Conservation (phyloP, 495 filamentous ascomycete species). For the Rusavskia elegans region DNA sequence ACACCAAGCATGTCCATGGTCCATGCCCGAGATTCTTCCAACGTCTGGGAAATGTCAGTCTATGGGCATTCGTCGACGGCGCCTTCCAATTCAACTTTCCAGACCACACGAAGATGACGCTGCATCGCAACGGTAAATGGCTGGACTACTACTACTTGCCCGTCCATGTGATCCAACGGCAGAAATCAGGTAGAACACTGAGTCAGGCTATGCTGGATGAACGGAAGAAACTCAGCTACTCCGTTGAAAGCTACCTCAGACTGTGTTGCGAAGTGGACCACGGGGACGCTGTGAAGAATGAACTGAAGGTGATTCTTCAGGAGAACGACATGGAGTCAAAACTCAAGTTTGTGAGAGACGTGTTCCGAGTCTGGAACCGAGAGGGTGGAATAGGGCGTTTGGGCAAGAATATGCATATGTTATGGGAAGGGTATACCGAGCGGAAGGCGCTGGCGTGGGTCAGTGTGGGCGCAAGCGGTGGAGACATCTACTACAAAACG, state of each 20-base stretch:
- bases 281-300: conserved; percentile 30
- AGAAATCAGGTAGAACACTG: conserved; percentile 46
- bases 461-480: conserved; percentile 60
- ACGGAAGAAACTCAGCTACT: conserved; percentile 44
- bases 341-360: conserved; percentile 53
- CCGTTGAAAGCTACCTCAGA: conserved; percentile 30
- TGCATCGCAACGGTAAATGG: conserved; percentile 59
- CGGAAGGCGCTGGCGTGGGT: conserved; percentile 64
- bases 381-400: conserved; percentile 50
- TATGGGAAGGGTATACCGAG: conserved; percentile 55
- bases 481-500: conserved; percentile 28
- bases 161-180: conserved; percentile 44
- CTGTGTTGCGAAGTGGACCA: conserved; percentile 12
- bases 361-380: conserved; percentile 56
- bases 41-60: conserved; percentile 68
- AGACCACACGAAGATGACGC: conserved; percentile 85
- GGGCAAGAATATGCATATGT: conserved; percentile 34
- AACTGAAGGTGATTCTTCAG: conserved; percentile 44
- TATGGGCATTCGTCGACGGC: conserved; percentile 81
- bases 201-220: conserved; percentile 44
- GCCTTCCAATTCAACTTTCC: conserved; percentile 91
- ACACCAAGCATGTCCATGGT: conserved; percentile 18
- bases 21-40: conserved; percentile 81
- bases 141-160: conserved; percentile 78
- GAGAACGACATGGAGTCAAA: conserved; percentile 73